Conservation (phyloP, 257 asterid genomes). For the Plectranthus barbatus region DNA sequence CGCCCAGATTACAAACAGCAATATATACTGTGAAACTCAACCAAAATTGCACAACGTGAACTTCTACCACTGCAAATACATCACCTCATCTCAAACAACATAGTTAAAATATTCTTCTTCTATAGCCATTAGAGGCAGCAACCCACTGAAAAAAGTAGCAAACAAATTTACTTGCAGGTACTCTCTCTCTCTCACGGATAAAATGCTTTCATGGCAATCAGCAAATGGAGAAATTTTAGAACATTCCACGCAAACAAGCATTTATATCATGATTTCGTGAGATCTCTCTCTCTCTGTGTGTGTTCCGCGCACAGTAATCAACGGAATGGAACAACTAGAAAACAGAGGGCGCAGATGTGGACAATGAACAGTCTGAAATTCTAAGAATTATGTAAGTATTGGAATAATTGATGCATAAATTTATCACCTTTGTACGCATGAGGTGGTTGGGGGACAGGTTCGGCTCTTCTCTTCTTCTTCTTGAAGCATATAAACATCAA, state of each 20-base stretch:
- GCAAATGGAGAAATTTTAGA: neutral
- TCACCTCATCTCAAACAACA: neutral
- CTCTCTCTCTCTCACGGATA: neutral
- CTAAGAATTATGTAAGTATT: neutral
- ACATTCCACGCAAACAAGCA: neutral
- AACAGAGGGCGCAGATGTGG: neutral
- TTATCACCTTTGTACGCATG: constrained; percentile 54
- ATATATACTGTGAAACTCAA: no score
- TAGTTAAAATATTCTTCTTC: neutral
- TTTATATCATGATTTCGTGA: neutral
- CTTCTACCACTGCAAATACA: neutral
- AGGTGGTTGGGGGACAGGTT: constrained; percentile 51
- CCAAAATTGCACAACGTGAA: neutral
- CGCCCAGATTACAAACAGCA: no score
- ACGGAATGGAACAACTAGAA: neutral
- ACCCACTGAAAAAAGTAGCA: neutral
- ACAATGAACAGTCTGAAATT: neutral
- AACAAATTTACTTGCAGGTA: neutral
- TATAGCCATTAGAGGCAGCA: neutral
- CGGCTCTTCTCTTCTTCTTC: constrained; percentile 58
- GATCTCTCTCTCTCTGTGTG: neutral
- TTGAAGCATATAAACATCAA: constrained; percentile 43
- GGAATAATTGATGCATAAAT: neutral
- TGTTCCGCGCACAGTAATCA: neutral
- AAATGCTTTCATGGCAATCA: neutral